Evolutionary conservation across 1,139 yeast genomes (phyloP).

Genomic region (Yamadazyma membranifaciens): DNA sequence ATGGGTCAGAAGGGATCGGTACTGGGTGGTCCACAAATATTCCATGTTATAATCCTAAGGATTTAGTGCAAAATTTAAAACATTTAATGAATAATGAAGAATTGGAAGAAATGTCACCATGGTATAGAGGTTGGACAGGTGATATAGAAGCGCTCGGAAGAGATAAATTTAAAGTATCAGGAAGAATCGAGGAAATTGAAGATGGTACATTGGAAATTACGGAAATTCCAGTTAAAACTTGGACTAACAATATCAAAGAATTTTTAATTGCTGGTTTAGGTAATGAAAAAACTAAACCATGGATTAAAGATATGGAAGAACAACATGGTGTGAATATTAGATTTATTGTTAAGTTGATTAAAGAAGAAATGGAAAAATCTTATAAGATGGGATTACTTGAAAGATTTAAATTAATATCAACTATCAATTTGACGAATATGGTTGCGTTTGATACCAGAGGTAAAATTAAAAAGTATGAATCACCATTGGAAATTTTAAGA

Average conservation of each 20-base stretch:
- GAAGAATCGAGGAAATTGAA: constrained; percentile 79
- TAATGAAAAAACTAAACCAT: constrained; percentile 64
- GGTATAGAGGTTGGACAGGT: constrained; percentile 98
- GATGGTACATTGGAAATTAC: constrained; percentile 82
- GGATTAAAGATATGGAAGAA: constrained; percentile 96
- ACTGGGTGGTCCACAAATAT: constrained; percentile 98
- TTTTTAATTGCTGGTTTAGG: constrained; percentile 77
- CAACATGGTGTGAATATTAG: constrained; percentile 83
- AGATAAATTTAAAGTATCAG: constrained; percentile 73
- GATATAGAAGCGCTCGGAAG: constrained; percentile 59
- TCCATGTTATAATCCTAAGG: constrained; percentile 87
- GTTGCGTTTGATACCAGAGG: constrained; percentile 95
- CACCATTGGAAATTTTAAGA: constrained; percentile 70
- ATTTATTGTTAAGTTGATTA: constrained; percentile 71
- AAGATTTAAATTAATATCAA: constrained; percentile 72
- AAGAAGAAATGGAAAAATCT: constrained; percentile 83
- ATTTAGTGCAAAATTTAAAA: constrained; percentile 71
- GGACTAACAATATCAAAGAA: constrained; percentile 92
- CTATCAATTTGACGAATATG: constrained; percentile 79
- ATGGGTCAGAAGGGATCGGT: constrained; percentile 98
- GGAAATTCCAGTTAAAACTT: constrained; percentile 87
- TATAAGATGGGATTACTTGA: constrained; percentile 73
- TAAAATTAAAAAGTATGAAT: constrained; percentile 77
- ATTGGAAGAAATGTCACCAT: constrained; percentile 75
- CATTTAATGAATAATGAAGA: constrained; percentile 74